phyloP scores from a whole-genome alignment of 768 basidiomycete genomes.

The Lactarius pseudohatsudake region DNA sequence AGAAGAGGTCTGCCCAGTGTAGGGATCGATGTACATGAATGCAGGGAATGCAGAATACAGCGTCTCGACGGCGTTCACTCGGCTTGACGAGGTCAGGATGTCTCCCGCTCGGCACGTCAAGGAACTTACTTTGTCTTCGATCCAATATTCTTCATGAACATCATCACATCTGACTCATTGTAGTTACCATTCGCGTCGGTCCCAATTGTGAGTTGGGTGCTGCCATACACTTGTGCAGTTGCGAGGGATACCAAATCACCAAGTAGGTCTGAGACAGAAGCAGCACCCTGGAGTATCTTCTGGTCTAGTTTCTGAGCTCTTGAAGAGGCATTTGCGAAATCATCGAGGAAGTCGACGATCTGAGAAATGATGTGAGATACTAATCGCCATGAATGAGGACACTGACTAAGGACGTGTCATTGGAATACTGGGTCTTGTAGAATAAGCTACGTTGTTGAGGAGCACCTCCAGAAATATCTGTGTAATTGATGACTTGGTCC shows the following conservation, averaged over 20 bases:
- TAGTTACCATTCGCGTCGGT: slow-evolving; percentile 47
- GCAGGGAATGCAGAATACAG: slow-evolving; percentile 51
- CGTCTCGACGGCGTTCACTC: slow-evolving; percentile 54
- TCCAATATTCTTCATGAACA: slow-evolving; percentile 46
- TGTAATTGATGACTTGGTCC: background rate
- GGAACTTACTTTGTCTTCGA: slow-evolving; percentile 38
- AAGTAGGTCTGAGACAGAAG: slow-evolving; percentile 49
- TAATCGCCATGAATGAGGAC: background rate
- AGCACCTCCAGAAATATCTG: background rate
- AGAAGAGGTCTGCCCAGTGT: slow-evolving; percentile 39
- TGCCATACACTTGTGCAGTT: slow-evolving; percentile 52
- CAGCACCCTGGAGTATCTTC: slow-evolving; percentile 48
- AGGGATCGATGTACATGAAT: slow-evolving; percentile 55
- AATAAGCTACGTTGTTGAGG: background rate
- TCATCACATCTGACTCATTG: slow-evolving; percentile 51
- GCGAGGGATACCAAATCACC: slow-evolving; percentile 53
- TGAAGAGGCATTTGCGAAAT: slow-evolving; percentile 45
- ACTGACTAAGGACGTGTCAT: slow-evolving; percentile 5
- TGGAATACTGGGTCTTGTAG: background rate
- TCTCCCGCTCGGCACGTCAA: background rate
- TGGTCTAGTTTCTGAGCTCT: slow-evolving; percentile 49
- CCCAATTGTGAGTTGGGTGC: slow-evolving; percentile 57
- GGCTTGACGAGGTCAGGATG: slow-evolving; percentile 10
- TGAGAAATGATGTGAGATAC: slow-evolving; percentile 30
- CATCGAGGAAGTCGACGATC: slow-evolving; percentile 45